Base-by-base conservation (phyloP, 2,329 filamentous ascomycete genomes). In the Alternaria dauci region DNA sequence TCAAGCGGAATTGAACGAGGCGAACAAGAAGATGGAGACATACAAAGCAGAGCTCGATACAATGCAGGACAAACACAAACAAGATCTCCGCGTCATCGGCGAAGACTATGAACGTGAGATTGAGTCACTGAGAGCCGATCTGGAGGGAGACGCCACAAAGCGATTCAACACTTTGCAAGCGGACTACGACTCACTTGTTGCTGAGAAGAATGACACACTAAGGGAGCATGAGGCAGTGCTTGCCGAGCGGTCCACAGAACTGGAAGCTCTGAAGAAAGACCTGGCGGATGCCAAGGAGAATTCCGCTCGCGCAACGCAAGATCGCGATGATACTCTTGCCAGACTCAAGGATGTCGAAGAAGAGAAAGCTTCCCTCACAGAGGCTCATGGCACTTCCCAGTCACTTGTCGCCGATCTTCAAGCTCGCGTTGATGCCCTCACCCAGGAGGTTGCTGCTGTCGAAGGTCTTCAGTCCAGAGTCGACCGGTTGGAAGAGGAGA, bases 101-200 rank as follows among this genome's bases (percentile, higher is more conserved):
- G 70, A 77, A 36, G 74, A 77, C 20, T 75, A 75, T 32, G 75
- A 76, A 20, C 66, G 65, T 11, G 72, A 78, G 43, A 77, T 78
- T 30, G 74, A 76, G 12, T 76, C 75, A 3, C 62, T 78, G 4
- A 71, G 75, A 11, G 75, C 74, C 0, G 74, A 78, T 50, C 67
- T 78, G 4, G 75, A 78, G 48, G 73, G 73, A 7, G 75, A 78
- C 44, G 76, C 75, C 4, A 77, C 76, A 55, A 72, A 72, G 20
- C 73, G 69, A 5, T 60, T 78, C 8, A 67, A 75, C 14, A 66
- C 73, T 47, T 60, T 78, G 4, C 74, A 78, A 38, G 59, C 71
- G n/a, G 67, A 75, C 26, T 74, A 73, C 47, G 74, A 77, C 47
- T 52, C 63, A 2, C 65, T 77, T n/a, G 63, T 73, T 4, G 66